A percentile compares a stretch with the other conserved stretches of the same genome.
phyloP scores from a whole-genome alignment of 148 eudicot species.

The Suaeda aralocaspica region DNA sequence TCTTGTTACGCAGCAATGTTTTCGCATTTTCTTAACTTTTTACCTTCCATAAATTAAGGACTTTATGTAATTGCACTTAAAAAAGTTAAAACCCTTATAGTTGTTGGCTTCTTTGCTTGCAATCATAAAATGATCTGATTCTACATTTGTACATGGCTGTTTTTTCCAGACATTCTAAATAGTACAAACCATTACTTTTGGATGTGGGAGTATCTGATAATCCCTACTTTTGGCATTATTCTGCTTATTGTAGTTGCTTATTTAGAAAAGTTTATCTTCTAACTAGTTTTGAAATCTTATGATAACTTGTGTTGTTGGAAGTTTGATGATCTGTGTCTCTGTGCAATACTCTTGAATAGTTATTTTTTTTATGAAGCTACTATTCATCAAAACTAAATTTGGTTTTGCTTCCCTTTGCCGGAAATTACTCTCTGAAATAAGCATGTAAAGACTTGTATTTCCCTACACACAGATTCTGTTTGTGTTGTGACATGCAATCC shows the following conservation, averaged over 20 bases:
- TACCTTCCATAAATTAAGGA: no score
- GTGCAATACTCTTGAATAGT: not conserved
- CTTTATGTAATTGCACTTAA: no score
- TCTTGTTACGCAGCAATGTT: no score
- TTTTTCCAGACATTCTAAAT: no score
- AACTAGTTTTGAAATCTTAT: not conserved
- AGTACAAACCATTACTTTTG: no score
- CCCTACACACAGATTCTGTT: conserved; percentile 86
- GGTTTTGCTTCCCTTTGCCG: conserved; percentile 35
- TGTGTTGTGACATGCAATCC: conserved; percentile 96
- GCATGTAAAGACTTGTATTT: conserved; percentile 86
- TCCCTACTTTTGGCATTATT: not conserved
- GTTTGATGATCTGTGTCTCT: not conserved
- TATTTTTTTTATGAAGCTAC: not conserved
- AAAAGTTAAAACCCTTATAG: no score
- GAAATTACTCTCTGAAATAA: conserved; percentile 81
- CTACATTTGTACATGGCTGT: no score
- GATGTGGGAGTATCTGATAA: not conserved
- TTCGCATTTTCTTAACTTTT: no score
- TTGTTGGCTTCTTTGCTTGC: no score
- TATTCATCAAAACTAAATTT: not conserved
- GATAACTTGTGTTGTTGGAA: not conserved
- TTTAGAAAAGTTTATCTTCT: not conserved
- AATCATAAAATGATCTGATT: no score
- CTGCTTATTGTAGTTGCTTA: not conserved